Evolutionary conservation across 106 monocot species (phyloP).

Genomic region (Agapanthus africanus): DNA sequence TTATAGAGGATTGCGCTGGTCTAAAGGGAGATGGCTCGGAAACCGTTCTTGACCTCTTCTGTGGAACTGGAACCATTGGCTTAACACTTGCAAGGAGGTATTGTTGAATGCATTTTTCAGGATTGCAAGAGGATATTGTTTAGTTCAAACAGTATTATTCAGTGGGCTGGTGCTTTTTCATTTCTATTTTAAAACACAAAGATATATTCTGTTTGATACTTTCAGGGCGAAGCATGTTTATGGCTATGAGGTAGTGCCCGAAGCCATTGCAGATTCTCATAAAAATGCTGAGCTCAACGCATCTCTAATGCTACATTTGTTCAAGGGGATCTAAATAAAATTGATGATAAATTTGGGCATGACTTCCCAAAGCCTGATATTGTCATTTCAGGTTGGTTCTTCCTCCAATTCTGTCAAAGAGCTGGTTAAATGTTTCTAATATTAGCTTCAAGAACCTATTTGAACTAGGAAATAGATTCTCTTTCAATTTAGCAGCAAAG

Average conservation of each 20-base stretch:
- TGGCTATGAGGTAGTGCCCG: conserved; percentile 84
- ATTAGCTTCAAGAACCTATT: neutral
- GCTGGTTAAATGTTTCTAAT: neutral
- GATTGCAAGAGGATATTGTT: conserved; percentile 76
- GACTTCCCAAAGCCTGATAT: conserved; percentile 87
- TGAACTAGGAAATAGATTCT: neutral
- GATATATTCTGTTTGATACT: neutral
- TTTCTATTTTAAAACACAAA: neutral
- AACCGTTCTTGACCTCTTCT: conserved; percentile 86
- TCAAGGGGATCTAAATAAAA: conserved; percentile 97
- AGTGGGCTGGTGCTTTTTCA: neutral
- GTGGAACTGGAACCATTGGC: conserved; percentile 98
- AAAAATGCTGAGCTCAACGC: conserved; percentile 74
- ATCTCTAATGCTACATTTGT: conserved; percentile 91
- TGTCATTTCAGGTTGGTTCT: conserved; percentile 71
- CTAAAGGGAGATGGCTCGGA: conserved; percentile 89
- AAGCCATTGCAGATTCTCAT: conserved; percentile 82
- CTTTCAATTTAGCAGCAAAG: neutral
- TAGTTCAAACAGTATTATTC: conserved; percentile 68
- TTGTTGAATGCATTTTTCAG: conserved; percentile 57
- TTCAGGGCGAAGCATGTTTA: conserved; percentile 80
- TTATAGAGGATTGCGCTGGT: conserved; percentile 74
- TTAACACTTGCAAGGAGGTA: conserved; percentile 89
- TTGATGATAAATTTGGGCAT: conserved; percentile 72
- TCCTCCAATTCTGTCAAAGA: neutral